These are phyloP conservation scores for Euphorbia tirucalli DNA, from an alignment of 345 rosid genomes.

Conservation along the genomic window DNA sequence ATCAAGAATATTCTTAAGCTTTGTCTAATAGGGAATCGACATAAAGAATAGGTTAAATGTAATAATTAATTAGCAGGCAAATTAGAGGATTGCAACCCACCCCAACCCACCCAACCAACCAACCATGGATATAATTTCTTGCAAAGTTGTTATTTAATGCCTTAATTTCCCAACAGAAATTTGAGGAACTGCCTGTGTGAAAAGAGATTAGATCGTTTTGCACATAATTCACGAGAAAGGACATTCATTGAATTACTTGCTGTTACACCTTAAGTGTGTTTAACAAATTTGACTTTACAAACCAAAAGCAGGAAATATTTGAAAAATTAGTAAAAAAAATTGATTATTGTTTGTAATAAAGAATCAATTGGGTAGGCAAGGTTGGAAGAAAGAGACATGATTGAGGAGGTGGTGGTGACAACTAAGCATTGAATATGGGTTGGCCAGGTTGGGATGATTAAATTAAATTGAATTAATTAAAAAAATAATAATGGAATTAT, in stretches of 20 bases:
- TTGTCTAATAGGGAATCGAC: neutral
- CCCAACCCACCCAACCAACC: neutral
- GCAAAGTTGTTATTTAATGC: neutral
- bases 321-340: neutral
- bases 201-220: too few relatives aligned
- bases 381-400: conserved; percentile 16
- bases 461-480: neutral
- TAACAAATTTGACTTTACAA: too few relatives aligned
- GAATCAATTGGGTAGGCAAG: conserved; percentile 1
- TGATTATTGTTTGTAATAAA: neutral
- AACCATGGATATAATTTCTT: neutral
- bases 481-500: neutral
- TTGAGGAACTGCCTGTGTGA: neutral
- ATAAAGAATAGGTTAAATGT: neutral
- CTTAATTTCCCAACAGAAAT: neutral
- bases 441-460: neutral
- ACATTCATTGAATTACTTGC: too few relatives aligned
- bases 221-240: too few relatives aligned
- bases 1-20: conserved; percentile 26
- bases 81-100: neutral
- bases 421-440: neutral
- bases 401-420: neutral
- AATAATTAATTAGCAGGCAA: conserved; percentile 1
- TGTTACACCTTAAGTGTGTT: too few relatives aligned
- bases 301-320: neutral